Evolutionary conservation across 2,329 filamentous ascomycete species (phyloP).

Genomic region (Botryotinia narcissicola): DNA sequence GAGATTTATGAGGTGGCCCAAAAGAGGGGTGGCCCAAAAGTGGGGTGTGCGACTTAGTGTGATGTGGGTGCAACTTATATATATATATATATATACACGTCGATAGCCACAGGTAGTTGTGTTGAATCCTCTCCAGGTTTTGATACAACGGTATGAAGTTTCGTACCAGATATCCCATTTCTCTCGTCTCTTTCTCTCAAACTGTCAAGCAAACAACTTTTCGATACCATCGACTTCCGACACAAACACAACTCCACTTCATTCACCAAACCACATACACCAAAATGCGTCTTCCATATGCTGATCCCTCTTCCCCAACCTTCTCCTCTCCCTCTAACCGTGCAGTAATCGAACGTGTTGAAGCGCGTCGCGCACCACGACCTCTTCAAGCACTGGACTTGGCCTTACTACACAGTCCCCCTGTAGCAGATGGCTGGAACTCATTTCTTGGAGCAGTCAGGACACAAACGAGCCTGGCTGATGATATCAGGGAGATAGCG

Average conservation of each 20-base stretch:
- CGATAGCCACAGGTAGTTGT: background rate
- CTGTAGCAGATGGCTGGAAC: constrained; percentile 76
- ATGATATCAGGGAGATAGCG: constrained; percentile 68
- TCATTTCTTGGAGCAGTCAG: constrained; percentile 63
- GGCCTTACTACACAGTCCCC: constrained; percentile 69
- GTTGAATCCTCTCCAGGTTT: background rate
- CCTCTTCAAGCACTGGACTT: constrained; percentile 74
- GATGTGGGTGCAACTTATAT: background rate
- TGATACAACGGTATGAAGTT: background rate
- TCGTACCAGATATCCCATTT: background rate
- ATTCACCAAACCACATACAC: constrained; percentile 6
- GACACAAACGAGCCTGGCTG: constrained; percentile 49
- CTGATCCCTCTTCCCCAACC: constrained; percentile 47
- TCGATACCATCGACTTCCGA: background rate
- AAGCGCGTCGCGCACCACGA: constrained; percentile 63
- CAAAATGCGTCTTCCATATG: constrained; percentile 67
- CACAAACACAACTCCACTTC: background rate
- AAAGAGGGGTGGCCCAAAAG: too few species aligned
- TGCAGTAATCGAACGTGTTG: constrained; percentile 62
- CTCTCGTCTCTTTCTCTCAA: constrained; percentile 1
- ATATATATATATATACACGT: constrained; percentile 1
- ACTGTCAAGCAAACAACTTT: background rate
- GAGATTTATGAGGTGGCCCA: too few species aligned
- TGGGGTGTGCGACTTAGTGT: too few species aligned
- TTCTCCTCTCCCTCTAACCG: constrained; percentile 47